Conservation (phyloP, 768 basidiomycete species). For the Lentinula lateritia region DNA sequence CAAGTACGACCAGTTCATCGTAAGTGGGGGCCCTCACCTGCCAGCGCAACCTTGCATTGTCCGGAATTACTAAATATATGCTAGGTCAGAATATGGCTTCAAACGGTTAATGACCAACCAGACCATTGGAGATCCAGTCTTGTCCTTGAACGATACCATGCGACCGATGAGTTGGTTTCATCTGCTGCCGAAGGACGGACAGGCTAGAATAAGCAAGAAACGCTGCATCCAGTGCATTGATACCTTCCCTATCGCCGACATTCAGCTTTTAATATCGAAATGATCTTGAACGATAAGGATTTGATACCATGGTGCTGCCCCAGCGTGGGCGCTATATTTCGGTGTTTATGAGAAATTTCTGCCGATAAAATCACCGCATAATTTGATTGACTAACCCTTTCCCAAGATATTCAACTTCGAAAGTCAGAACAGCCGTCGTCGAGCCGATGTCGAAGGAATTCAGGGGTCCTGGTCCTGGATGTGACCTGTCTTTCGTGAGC, state of each 20-base stretch:
- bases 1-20: conserved; percentile 47
- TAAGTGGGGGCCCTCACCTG: conserved; percentile 63
- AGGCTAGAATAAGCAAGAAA: conserved; percentile 78
- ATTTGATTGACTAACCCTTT: conserved; percentile 46
- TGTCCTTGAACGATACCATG: conserved; percentile 73
- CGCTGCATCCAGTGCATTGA: conserved; percentile 85
- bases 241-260: conserved; percentile 53
- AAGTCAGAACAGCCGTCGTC: conserved; percentile 57
- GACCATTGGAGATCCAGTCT: conserved; percentile 67
- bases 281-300: neutral
- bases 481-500: conserved; percentile 46
- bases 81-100: neutral
- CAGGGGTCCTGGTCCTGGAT: conserved; percentile 55
- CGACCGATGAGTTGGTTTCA: conserved; percentile 74
- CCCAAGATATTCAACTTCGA: conserved; percentile 70
- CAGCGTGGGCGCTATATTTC: conserved; percentile 62
- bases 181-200: conserved; percentile 80
- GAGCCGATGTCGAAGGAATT: conserved; percentile 46
- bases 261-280: neutral
- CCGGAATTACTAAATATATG: conserved; percentile 63
- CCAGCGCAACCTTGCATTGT: conserved; percentile 74
- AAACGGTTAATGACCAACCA: conserved; percentile 11
- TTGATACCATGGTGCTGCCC: conserved; percentile 66
- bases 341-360: conserved; percentile 6
- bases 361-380: neutral